phyloP scores from a whole-genome alignment of 805 yeast species.

The Cyberlindnera meyerae region DNA sequence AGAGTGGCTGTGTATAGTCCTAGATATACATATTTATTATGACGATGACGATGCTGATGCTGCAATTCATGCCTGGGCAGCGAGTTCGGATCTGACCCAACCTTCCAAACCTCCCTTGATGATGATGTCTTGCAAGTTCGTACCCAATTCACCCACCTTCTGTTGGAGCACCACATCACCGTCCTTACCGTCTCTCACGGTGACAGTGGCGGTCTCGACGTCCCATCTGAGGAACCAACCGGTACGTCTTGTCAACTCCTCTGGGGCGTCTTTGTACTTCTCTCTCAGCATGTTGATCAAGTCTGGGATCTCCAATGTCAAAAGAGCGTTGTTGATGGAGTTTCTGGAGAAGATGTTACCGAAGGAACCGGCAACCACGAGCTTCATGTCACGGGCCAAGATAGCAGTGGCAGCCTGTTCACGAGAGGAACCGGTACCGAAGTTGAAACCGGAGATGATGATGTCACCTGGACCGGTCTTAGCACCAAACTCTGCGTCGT shows the following conservation, averaged over 20 bases:
- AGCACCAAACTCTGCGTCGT: slow-evolving; percentile 79
- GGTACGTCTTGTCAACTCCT: slow-evolving; percentile 88
- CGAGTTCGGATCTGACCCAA: slow-evolving; percentile 82
- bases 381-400: slow-evolving; percentile 84
- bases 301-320: slow-evolving; percentile 90
- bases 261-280: slow-evolving; percentile 46
- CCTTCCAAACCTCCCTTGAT: slow-evolving; percentile 97
- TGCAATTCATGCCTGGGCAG: slow-evolving; percentile 6
- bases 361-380: slow-evolving; percentile 95
- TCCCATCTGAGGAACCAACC: slow-evolving; percentile 94
- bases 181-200: slow-evolving; percentile 59
- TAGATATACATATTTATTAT: no score
- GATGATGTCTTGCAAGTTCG: slow-evolving; percentile 92
- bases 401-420: slow-evolving; percentile 99
- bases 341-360: slow-evolving; percentile 96
- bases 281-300: slow-evolving; percentile 73
- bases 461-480: slow-evolving; percentile 88
- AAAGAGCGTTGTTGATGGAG: slow-evolving; percentile 91
- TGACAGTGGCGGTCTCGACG: slow-evolving; percentile 76
- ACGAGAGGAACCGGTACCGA: slow-evolving; percentile 97
- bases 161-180: slow-evolving; percentile 63
- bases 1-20: not conserved
- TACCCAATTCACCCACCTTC: slow-evolving; percentile 93
- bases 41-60: slow-evolving; percentile 1
- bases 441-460: slow-evolving; percentile 86